phyloP scores from a whole-genome alignment of 2,329 filamentous ascomycete genomes.

The Byssochlamys sp. region DNA sequence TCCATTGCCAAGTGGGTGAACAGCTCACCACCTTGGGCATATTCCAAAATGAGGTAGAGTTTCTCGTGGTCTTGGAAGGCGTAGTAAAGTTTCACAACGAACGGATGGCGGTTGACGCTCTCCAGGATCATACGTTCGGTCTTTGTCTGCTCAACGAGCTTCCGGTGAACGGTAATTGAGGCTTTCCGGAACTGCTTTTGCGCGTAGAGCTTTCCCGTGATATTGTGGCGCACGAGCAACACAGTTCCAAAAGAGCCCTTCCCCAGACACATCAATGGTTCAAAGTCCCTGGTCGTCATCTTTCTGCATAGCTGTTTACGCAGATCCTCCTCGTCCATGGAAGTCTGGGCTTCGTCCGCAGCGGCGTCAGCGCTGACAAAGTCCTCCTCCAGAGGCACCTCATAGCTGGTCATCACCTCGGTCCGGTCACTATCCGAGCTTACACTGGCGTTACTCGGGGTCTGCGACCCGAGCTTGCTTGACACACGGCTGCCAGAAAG shows the following conservation, averaged over 20 bases:
- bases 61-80: constrained; percentile 98
- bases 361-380: constrained; percentile 59
- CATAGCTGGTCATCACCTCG: constrained; percentile 68
- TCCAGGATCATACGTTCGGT: constrained; percentile 91
- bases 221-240: constrained; percentile 77
- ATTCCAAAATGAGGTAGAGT: constrained; percentile 92
- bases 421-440: constrained; percentile 57
- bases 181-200: constrained; percentile 99
- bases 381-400: constrained; percentile 73
- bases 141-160: constrained; percentile 91
- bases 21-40: constrained; percentile 90
- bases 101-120: constrained; percentile 90
- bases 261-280: constrained; percentile 79
- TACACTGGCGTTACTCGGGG: constrained; percentile 49
- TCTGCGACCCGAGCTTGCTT: constrained; percentile 37
- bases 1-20: constrained; percentile 91
- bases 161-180: constrained; percentile 87
- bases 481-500: constrained; percentile 52
- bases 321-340: constrained; percentile 47
- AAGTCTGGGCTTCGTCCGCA: constrained; percentile 31
- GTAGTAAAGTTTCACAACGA: constrained; percentile 96
- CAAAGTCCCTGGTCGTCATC: constrained; percentile 86
- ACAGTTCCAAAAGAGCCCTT: constrained; percentile 96
- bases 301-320: constrained; percentile 55
- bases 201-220: constrained; percentile 81